Evolutionary conservation across 139 green algal species (phyloP), one percentile per base, ranked within the genome.

Genomic region (Trebouxia sp.): DNA sequence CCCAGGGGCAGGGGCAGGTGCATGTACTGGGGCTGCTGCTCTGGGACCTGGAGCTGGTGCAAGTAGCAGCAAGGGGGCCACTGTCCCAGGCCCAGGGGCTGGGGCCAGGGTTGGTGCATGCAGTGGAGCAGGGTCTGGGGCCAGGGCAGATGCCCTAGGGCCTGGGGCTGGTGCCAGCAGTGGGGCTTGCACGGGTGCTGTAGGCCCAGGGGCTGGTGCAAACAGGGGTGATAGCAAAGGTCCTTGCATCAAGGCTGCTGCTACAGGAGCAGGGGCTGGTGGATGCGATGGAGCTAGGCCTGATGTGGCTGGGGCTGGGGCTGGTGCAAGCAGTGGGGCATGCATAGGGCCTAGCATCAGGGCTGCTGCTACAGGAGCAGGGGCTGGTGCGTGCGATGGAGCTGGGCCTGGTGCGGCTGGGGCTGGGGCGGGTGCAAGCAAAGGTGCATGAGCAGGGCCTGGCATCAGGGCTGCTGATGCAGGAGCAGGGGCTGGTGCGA

Each of bases 71-170:
- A 28, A 28, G 50, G 50, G 65, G 2, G 65, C 35, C 10, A 32
- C 26, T 5, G 35, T 14, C 35, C 11, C 65, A 41, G 12, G 15
- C 30, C 30, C 12, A 74, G 53, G 53, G 53, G 53, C 53, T 65
- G 53, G 55, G 24, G 55, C n/a, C 55, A 66, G 65, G 65, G 65
- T 17, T 47, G 65, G 65, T 26, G 22, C 32, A n/a, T 28, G 50
- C 50, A 58, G 20, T 72, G n/a, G 62, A n/a, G n/a, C 28, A 74
- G 53, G 53, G 53, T 22, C 53, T 65, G 53, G 55, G 24, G 55
- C n/a, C 55, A 66, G 2, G 20, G 22, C 26, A 22, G 50, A 22
- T 3, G 50, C 22, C 4, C 20, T 15, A 45, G 17, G 2, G 17
- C 28, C 65, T 48, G 22, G 65, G 65, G 65, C 32, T 47, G 65